Conservation (phyloP, 83 land plant genomes). For the Diphasiastrum complanatum region DNA sequence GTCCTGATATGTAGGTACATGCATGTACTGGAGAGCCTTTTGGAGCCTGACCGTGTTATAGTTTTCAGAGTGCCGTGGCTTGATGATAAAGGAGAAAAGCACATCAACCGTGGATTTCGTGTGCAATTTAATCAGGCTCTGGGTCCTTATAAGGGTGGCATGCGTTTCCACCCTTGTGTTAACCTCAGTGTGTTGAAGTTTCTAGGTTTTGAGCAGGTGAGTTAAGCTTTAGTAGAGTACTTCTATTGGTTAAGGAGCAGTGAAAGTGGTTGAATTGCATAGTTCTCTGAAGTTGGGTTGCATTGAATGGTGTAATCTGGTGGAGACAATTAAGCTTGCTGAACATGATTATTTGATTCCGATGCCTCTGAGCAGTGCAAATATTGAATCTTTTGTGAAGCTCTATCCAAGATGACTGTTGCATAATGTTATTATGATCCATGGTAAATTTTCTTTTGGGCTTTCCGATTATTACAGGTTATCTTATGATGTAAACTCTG, state of each 20-base stretch:
- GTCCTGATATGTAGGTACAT: constrained; percentile 46
- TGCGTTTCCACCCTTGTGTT: constrained; percentile 87
- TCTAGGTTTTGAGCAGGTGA: constrained; percentile 92
- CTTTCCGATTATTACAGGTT: constrained; percentile 4
- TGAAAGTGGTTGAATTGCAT: too few relatives aligned
- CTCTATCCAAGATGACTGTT: too few relatives aligned
- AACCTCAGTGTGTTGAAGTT: constrained; percentile 85
- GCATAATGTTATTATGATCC: too few relatives aligned
- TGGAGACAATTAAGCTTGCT: too few relatives aligned
- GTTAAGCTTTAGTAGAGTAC: too few relatives aligned
- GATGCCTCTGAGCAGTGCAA: not conserved
- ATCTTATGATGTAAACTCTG: not conserved
- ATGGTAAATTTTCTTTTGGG: too few relatives aligned
- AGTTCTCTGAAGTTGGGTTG: too few relatives aligned
- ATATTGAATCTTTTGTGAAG: too few relatives aligned
- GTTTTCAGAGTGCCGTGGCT: constrained; percentile 98
- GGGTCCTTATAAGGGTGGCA: constrained; percentile 97
- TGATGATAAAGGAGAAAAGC: constrained; percentile 95
- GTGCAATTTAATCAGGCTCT: constrained; percentile 91
- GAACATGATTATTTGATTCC: too few relatives aligned
- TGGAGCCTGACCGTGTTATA: constrained; percentile 91
- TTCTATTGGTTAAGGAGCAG: too few relatives aligned
- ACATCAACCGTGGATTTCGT: constrained; percentile 91
- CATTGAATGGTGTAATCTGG: too few relatives aligned
- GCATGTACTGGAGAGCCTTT: constrained; percentile 86